Base-by-base conservation (phyloP, 305 asterid genomes). In the Coffea humblotiana region DNA sequence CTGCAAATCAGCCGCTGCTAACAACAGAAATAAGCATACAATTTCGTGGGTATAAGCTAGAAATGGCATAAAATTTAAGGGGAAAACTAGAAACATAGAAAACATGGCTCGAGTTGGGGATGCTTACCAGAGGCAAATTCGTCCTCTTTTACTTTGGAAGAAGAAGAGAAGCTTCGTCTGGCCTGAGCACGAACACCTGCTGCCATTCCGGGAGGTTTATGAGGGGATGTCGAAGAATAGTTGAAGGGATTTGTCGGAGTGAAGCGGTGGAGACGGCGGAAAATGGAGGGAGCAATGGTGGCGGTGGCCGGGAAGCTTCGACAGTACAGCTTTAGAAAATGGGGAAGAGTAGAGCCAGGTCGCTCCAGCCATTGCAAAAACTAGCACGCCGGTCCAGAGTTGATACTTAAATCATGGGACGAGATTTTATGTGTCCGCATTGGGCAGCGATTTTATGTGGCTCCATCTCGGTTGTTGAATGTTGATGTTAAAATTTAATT, bases 1-100 rank as follows among this genome's bases (percentile, higher is more conserved):
- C 49, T 75, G 84, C 88, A 95, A 90, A 90, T 94, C 99, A 82
- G 88, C 86, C 74, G 91, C 97, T 94, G 86, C 77, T 77, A 86
- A 76, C 40, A 71, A 49, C 32, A 23, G 40, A 8, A 70, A 75
- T 13, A 74, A 48, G 4, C 18, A 37, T 23, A 58, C 25, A 68
- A 52, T 52, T 52, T 52, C 18, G 58, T 15, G 58, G 19, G 58
- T 14, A 14, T 52, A 15, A 52, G 16, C 58, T 52, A 52, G 11
- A 48, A 48, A 3, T 3, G 16, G 16, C 10, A 29, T 4, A 35
- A 35, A 77, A 58, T 58, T 45, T 60, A 52, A 25, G 9, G 56
- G 56, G 27, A 13, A 58, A 70, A 47, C 19, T 48, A 18, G 66
- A 51, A 32, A 47, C 67, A 23, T 27, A 13, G 21, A 29, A 32